Conservation (phyloP, 1,284 basidiomycete genomes). For the Ustilago trichophora region DNA sequence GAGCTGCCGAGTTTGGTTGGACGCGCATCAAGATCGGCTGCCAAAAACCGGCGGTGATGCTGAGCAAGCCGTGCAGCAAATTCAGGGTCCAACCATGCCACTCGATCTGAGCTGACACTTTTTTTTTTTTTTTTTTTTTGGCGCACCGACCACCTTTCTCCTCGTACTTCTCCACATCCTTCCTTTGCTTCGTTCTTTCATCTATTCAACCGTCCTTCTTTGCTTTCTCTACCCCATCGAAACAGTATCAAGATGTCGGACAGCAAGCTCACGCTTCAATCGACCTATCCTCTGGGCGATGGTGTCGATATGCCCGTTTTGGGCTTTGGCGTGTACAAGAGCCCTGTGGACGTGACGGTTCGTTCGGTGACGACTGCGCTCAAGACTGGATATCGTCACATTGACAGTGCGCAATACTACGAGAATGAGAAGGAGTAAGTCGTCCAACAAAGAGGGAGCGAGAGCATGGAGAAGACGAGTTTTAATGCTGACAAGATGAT, state of each 20-base stretch:
- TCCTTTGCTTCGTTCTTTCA: no score
- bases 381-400: constrained; percentile 41
- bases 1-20: no score
- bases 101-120: neutral
- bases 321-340: constrained; percentile 47
- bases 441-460: neutral
- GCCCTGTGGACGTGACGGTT: constrained; percentile 25
- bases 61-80: constrained; percentile 20
- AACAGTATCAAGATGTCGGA: constrained; percentile 6
- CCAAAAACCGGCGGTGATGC: constrained; percentile 2
- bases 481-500: neutral
- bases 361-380: constrained; percentile 37
- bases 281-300: constrained; percentile 29
- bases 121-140: no score
- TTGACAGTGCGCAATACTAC: constrained; percentile 46
- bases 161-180: neutral
- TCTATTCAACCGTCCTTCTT: constrained; percentile 7
- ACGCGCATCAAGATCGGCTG: constrained; percentile 20
- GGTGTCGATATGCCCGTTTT: constrained; percentile 39
- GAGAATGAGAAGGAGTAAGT: constrained; percentile 41
- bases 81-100: constrained; percentile 25
- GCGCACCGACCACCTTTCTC: no score
- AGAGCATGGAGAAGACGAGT: neutral
- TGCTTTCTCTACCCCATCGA: neutral
- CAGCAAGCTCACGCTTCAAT: constrained; percentile 34